Conservation (phyloP, 768 basidiomycete genomes). For the Leucocoprinus birnbaumii region DNA sequence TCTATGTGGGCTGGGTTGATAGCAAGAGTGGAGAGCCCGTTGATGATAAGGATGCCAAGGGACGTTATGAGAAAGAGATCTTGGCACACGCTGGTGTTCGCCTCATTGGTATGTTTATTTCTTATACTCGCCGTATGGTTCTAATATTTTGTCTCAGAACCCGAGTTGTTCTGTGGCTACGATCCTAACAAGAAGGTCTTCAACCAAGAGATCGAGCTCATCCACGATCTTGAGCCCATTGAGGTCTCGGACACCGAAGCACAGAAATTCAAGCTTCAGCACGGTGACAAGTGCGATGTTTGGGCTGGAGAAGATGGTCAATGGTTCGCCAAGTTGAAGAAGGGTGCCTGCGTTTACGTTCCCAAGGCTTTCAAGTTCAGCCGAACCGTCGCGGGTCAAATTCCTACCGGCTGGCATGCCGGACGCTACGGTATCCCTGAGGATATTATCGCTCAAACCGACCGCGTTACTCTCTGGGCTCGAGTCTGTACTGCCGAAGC, state of each 20-base stretch:
- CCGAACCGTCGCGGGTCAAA: slow-evolving; percentile 91
- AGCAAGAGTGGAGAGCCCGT: slow-evolving; percentile 90
- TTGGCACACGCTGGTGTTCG: slow-evolving; percentile 89
- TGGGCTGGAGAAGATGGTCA: slow-evolving; percentile 93
- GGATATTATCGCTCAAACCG: slow-evolving; percentile 93
- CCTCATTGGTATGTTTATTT: slow-evolving; percentile 72
- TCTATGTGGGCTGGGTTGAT: slow-evolving; percentile 99
- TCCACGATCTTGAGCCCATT: slow-evolving; percentile 94
- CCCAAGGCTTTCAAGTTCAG: slow-evolving; percentile 96
- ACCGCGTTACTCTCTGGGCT: slow-evolving; percentile 93
- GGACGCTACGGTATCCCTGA: slow-evolving; percentile 95
- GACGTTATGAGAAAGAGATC: slow-evolving; percentile 94
- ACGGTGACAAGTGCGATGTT: slow-evolving; percentile 94
- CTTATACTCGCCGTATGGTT: neutral
- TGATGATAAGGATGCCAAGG: slow-evolving; percentile 95
- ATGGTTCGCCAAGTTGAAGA: slow-evolving; percentile 99
- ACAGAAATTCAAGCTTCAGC: slow-evolving; percentile 92
- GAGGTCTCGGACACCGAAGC: slow-evolving; percentile 92
- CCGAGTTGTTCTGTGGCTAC: slow-evolving; percentile 96
- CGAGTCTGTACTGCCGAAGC: slow-evolving; percentile 93
- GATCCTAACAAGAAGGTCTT: slow-evolving; percentile 97
- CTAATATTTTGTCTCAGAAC: slow-evolving; percentile 53
- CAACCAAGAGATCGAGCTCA: slow-evolving; percentile 95
- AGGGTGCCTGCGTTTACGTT: slow-evolving; percentile 87
- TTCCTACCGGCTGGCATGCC: slow-evolving; percentile 97